Evolutionary conservation across 192 early-diverging fungal species (phyloP).

Genomic region (Umbelopsis sp.): DNA sequence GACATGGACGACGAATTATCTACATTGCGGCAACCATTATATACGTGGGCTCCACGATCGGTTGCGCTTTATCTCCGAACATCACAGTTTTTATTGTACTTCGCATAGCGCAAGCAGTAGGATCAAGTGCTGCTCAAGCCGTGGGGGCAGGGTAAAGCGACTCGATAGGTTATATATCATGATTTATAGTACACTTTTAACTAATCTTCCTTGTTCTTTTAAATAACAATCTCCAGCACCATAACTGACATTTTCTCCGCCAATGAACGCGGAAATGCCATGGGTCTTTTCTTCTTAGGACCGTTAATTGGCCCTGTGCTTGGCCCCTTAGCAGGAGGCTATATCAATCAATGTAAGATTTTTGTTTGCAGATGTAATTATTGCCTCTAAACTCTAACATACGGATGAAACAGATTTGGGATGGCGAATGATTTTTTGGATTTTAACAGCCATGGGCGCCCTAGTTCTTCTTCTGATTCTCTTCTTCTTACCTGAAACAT

Average conservation of each 20-base stretch:
- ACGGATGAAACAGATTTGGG: conserved; percentile 7
- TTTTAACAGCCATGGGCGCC: conserved; percentile 53
- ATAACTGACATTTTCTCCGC: conserved; percentile 42
- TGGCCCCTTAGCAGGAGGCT: conserved; percentile 48
- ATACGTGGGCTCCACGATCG: conserved; percentile 33
- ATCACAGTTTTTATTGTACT: conserved; percentile 28
- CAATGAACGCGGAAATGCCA: conserved; percentile 42
- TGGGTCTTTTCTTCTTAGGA: conserved; percentile 46
- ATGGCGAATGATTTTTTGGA: conserved; percentile 60
- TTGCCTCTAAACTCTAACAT: background rate
- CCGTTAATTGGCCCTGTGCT: conserved; percentile 44
- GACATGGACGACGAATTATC: conserved; percentile 33
- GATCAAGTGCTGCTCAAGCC: conserved; percentile 38
- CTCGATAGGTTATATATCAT: background rate
- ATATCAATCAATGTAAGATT: conserved; percentile 38
- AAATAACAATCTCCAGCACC: conserved; percentile 27
- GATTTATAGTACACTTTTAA: background rate
- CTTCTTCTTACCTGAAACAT: conserved; percentile 68
- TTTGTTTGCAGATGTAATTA: background rate
- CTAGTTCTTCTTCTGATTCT: conserved; percentile 49
- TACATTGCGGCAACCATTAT: conserved; percentile 33
- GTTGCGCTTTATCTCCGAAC: conserved; percentile 34
- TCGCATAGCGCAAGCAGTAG: conserved; percentile 32
- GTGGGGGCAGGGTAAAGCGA: conserved; percentile 36
- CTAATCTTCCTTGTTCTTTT: background rate